Evolutionary conservation across 129 eudicot species (phyloP).

Genomic region (Chrysanthemum makinoi): DNA sequence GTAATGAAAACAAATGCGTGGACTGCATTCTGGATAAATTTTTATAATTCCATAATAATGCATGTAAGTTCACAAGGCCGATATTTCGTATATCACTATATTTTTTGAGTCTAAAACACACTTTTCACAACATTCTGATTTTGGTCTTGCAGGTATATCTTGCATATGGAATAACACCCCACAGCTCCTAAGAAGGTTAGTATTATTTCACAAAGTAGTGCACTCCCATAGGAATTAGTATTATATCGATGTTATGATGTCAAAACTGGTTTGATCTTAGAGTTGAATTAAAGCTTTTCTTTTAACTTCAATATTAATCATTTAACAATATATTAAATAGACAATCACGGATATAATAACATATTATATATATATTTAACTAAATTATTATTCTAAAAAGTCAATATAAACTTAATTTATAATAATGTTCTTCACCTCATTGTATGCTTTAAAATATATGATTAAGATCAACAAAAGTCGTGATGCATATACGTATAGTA

Average conservation of each 20-base stretch:
- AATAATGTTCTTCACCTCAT: no score
- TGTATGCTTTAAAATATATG: no score
- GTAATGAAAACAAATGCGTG: slow-evolving; percentile 61
- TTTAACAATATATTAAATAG: no score
- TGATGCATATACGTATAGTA: no score
- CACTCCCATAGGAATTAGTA: slow-evolving; percentile 13
- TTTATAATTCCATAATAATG: slow-evolving; percentile 87
- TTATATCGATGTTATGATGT: not conserved
- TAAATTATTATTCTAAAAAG: no score
- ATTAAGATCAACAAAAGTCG: no score
- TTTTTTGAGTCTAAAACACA: slow-evolving; percentile 3
- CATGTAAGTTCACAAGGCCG: slow-evolving; percentile 48
- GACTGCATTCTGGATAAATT: slow-evolving; percentile 87
- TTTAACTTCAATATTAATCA: not conserved
- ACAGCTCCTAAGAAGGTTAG: slow-evolving; percentile 78
- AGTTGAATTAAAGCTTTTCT: not conserved
- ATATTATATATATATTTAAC: no score
- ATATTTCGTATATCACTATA: slow-evolving; percentile 7
- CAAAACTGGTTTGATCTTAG: not conserved
- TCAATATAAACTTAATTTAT: no score
- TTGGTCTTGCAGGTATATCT: slow-evolving; percentile 59
- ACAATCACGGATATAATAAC: no score
- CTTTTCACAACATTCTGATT: slow-evolving; percentile 4
- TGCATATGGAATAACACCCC: slow-evolving; percentile 74
- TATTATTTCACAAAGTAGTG: slow-evolving; percentile 88